phyloP scores from a whole-genome alignment of 1,284 basidiomycete genomes.

The Austroboletus niveus region DNA sequence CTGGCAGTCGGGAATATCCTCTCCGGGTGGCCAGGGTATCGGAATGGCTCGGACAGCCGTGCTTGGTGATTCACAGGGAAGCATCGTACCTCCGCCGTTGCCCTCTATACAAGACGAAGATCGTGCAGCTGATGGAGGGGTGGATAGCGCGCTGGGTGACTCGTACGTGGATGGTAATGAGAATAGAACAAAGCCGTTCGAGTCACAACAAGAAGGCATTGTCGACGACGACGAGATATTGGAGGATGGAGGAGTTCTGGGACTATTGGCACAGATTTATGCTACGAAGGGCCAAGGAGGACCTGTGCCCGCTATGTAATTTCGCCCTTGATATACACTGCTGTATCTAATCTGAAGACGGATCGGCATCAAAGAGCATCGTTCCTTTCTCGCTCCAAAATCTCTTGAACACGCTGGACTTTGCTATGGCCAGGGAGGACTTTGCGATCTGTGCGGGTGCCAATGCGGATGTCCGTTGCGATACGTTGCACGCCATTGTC shows the following conservation, averaged over 20 bases:
- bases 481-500: slow-evolving; percentile 69
- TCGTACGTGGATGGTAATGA: slow-evolving; percentile 70
- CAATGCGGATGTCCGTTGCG: slow-evolving; percentile 90
- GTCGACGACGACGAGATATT: slow-evolving; percentile 56
- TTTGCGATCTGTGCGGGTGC: slow-evolving; percentile 77
- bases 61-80: slow-evolving; percentile 71
- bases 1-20: slow-evolving; percentile 30
- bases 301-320: slow-evolving; percentile 48
- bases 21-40: slow-evolving; percentile 22
- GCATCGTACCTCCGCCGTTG: slow-evolving; percentile 23
- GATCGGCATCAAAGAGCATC: neutral
- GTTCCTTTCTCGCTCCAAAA: slow-evolving; percentile 49
- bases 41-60: slow-evolving; percentile 65
- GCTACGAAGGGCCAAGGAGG: slow-evolving; percentile 52
- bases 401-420: slow-evolving; percentile 75
- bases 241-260: slow-evolving; percentile 70
- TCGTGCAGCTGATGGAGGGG: slow-evolving; percentile 49
- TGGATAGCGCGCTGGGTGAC: slow-evolving; percentile 55
- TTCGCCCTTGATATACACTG: neutral
- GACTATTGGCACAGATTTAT: slow-evolving; percentile 77
- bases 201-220: slow-evolving; percentile 42
- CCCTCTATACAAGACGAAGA: slow-evolving; percentile 44
- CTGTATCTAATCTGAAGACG: neutral
- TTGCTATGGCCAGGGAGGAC: slow-evolving; percentile 66
- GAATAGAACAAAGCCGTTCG: slow-evolving; percentile 38